These are phyloP conservation scores for Hypoxylon sp. DNA, from an alignment of 2,329 filamentous ascomycete species.

Conservation along the genomic window DNA sequence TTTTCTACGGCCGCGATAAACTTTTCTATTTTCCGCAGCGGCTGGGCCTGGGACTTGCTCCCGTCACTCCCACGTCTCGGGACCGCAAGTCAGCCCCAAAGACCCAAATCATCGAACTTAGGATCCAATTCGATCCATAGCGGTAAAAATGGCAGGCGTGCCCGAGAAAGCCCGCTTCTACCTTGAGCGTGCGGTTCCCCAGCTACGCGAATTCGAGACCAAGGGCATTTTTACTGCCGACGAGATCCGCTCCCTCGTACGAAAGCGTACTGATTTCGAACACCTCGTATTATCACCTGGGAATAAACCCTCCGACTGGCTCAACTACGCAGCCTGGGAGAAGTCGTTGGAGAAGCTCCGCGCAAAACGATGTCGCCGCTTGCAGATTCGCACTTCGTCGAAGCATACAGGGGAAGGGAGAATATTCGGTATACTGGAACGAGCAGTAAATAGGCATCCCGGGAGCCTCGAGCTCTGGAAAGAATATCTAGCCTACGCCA, in stretches of 20 bases:
- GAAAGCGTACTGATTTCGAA: constrained; percentile 93
- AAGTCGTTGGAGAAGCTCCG: constrained; percentile 80
- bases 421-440: constrained; percentile 90
- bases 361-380: constrained; percentile 83
- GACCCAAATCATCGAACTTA: not conserved
- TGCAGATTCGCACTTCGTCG: constrained; percentile 79
- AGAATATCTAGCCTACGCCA: constrained; percentile 88
- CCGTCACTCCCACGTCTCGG: not conserved
- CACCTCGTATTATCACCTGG: constrained; percentile 89
- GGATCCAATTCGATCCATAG: not conserved
- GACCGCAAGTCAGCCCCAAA: constrained; percentile 19
- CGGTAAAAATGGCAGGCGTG: constrained; percentile 78
- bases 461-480: constrained; percentile 88
- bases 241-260: constrained; percentile 89
- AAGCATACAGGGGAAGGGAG: constrained; percentile 83
- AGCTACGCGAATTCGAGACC: constrained; percentile 91
- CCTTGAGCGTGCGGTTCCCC: constrained; percentile 91
- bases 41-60: not conserved
- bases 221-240: constrained; percentile 93
- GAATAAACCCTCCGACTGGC: constrained; percentile 82
- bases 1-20: constrained; percentile 22
- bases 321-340: constrained; percentile 84
- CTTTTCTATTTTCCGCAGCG: constrained; percentile 9
- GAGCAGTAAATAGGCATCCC: constrained; percentile 86
- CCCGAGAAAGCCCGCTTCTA: constrained; percentile 96